phyloP scores from a whole-genome alignment of 495 filamentous ascomycete genomes.

The Aspergillus affinis region DNA sequence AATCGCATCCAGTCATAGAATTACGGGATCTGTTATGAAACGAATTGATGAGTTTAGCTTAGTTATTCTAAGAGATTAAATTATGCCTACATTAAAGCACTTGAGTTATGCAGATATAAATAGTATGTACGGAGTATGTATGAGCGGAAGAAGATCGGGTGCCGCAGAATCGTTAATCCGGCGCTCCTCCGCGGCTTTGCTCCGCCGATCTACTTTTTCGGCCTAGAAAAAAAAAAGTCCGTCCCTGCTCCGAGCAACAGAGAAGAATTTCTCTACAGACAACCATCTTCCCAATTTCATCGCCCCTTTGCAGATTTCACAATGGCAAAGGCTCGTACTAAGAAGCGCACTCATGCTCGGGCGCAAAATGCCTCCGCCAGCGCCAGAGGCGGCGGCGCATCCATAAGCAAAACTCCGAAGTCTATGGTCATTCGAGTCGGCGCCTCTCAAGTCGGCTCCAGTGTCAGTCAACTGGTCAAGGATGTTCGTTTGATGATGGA shows the following conservation, averaged over 20 bases:
- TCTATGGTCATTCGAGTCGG: conserved; percentile 98
- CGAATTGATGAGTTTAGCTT: conserved; percentile 18
- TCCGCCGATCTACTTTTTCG: conserved; percentile 37
- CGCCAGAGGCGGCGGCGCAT: conserved; percentile 50
- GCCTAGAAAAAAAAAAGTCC: conserved; percentile 38
- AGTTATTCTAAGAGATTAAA: background rate
- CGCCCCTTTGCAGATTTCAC: conserved; percentile 14
- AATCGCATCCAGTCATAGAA: conserved; percentile 3
- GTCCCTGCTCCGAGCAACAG: conserved; percentile 13
- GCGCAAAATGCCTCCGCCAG: conserved; percentile 60
- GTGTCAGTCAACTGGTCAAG: conserved; percentile 85
- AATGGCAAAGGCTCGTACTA: conserved; percentile 82
- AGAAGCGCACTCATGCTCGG: conserved; percentile 84
- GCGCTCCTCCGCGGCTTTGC: conserved; percentile 23
- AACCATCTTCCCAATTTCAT: conserved; percentile 13
- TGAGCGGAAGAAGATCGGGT: too few species aligned
- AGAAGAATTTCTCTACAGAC: conserved; percentile 7
- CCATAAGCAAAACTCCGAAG: conserved; percentile 68
- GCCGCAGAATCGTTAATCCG: conserved; percentile 45
- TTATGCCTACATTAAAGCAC: background rate
- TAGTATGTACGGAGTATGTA: too few species aligned
- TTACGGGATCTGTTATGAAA: conserved; percentile 12
- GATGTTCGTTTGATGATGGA: conserved; percentile 96
- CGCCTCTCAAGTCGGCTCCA: conserved; percentile 88
- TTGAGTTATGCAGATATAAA: background rate